Percentiles rank a stretch among this genome's conserved stretches.
Conservation (phyloP, 768 basidiomycete genomes). For the Gymnopilus dilepis region DNA sequence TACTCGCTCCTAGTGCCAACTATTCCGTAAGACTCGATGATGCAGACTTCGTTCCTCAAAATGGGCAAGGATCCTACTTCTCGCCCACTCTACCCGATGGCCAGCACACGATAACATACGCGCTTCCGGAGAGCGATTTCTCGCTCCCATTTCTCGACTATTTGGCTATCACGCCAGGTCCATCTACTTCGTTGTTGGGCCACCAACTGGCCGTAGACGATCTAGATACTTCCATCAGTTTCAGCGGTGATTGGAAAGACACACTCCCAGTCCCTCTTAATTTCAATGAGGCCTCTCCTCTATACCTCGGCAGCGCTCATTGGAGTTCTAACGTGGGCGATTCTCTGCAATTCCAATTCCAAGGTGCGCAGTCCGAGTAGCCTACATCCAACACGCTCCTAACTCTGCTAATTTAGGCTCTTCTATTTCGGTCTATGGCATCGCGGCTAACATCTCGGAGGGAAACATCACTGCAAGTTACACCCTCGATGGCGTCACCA, state of each 20-base stretch:
- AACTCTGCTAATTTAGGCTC: constrained; percentile 32
- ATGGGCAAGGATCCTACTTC: background rate
- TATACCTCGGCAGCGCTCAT: constrained; percentile 39
- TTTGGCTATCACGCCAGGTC: constrained; percentile 41
- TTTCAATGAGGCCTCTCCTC: constrained; percentile 19
- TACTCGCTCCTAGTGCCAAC: background rate
- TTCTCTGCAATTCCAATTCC: constrained; percentile 38
- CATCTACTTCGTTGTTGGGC: constrained; percentile 39
- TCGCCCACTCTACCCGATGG: background rate
- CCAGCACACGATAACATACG: constrained; percentile 33
- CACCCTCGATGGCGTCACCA: constrained; percentile 38
- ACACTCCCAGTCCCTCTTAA: constrained; percentile 16
- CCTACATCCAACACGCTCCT: background rate
- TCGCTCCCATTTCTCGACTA: constrained; percentile 44
- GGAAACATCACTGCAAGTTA: constrained; percentile 39
- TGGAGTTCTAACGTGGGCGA: constrained; percentile 44
- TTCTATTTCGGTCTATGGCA: constrained; percentile 42
- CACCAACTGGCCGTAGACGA: constrained; percentile 46
- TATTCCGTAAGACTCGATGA: background rate
- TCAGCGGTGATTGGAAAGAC: constrained; percentile 41
- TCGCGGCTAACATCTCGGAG: constrained; percentile 32
- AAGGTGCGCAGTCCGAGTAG: constrained; percentile 24
- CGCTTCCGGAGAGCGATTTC: constrained; percentile 26
- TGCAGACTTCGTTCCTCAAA: background rate
- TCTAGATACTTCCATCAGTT: constrained; percentile 33